Conservation (phyloP, 257 asterid species). For the Perilla frutescens region DNA sequence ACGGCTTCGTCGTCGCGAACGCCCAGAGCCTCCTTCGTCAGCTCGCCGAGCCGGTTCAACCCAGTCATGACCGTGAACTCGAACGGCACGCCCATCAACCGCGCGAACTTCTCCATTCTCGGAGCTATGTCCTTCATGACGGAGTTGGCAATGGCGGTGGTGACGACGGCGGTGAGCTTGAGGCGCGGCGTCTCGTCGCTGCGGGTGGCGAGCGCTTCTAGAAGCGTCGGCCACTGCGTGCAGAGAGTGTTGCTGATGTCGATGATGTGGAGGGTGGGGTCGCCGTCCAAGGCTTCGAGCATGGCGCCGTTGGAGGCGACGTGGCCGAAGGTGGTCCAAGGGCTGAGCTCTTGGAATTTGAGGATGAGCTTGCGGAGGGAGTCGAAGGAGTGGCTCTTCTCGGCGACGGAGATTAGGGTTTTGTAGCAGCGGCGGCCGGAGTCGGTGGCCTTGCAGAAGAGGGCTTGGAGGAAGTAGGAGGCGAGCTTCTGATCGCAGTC, state of each 20-base stretch:
- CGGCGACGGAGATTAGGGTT: constrained; percentile 68
- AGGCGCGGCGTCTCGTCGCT: constrained; percentile 79
- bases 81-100: constrained; percentile 97
- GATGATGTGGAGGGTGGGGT: constrained; percentile 64
- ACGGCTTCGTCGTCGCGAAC: constrained; percentile 71
- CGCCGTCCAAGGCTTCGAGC: constrained; percentile 81
- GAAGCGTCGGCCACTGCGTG: constrained; percentile 93
- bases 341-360: constrained; percentile 90
- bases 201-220: constrained; percentile 84
- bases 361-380: constrained; percentile 61
- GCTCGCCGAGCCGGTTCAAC: constrained; percentile 47
- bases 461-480: constrained; percentile 79
- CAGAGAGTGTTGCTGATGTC: constrained; percentile 85
- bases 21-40: constrained; percentile 55
- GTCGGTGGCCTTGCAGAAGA: constrained; percentile 72
- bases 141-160: constrained; percentile 45
- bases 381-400: constrained; percentile 68
- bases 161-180: constrained; percentile 66
- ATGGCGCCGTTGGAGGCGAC: constrained; percentile 92
- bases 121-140: constrained; percentile 81
- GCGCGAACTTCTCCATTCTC: constrained; percentile 82
- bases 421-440: constrained; percentile 70
- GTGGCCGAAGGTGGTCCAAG: constrained; percentile 96
- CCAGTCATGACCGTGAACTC: constrained; percentile 61
- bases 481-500: constrained; percentile 86